These are phyloP conservation scores for Curvularia sp. DNA, from an alignment of 2,329 filamentous ascomycete genomes.

Conservation along the genomic window DNA sequence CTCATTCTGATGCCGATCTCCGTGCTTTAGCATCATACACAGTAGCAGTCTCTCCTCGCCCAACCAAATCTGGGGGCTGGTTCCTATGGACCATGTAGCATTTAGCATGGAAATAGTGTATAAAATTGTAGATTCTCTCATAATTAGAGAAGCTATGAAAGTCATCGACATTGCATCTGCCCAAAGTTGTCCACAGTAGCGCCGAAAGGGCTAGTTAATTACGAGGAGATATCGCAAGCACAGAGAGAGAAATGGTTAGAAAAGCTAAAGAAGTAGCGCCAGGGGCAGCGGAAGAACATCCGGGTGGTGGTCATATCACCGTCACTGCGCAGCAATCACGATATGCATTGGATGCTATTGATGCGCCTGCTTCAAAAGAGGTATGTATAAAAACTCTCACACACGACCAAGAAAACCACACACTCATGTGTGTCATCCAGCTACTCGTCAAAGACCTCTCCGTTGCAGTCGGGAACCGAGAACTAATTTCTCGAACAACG, in stretches of 20 bases:
- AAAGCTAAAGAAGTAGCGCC: slow-evolving; percentile 34
- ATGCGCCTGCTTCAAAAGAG: slow-evolving; percentile 51
- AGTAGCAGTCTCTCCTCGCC: background rate
- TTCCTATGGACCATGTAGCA: too few species aligned
- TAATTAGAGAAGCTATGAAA: too few species aligned
- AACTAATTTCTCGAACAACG: slow-evolving; percentile 74
- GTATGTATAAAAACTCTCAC: slow-evolving; percentile 17
- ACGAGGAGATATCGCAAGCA: background rate
- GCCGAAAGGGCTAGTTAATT: background rate
- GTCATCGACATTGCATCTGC: background rate
- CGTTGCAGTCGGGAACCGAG: slow-evolving; percentile 68
- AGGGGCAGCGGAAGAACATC: slow-evolving; percentile 29
- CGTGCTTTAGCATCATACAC: slow-evolving; percentile 1
- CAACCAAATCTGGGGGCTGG: background rate
- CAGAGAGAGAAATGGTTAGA: slow-evolving; percentile 36
- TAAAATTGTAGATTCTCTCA: too few species aligned
- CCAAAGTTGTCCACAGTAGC: background rate
- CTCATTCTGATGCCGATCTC: slow-evolving; percentile 23
- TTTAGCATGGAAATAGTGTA: too few species aligned
- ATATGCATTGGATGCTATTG: slow-evolving; percentile 49
- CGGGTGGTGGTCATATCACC: slow-evolving; percentile 37
- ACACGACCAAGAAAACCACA: background rate
- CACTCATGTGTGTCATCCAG: slow-evolving; percentile 28
- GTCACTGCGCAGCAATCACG: slow-evolving; percentile 52
- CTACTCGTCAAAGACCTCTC: slow-evolving; percentile 70